These are phyloP conservation scores for Talaromyces trachyspermus DNA, from an alignment of 495 filamentous ascomycete species.

Conservation along the genomic window DNA sequence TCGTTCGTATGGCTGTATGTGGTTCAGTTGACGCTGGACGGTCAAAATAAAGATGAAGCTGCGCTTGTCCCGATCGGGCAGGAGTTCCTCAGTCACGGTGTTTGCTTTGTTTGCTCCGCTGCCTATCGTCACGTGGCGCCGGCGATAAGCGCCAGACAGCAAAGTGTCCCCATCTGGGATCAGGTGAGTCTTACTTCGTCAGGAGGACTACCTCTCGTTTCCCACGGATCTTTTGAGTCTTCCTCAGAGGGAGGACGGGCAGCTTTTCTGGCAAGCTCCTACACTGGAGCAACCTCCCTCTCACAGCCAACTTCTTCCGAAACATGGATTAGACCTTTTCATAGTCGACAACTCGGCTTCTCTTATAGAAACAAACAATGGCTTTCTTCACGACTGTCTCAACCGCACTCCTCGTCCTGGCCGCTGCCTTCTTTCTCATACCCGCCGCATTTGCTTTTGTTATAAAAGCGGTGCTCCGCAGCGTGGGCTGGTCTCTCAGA, in stretches of 20 bases:
- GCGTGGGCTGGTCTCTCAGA: slow-evolving; percentile 58
- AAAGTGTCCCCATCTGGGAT: slow-evolving; percentile 3
- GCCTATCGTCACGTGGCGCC: slow-evolving; percentile 1
- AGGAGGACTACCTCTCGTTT: neutral
- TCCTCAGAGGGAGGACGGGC: neutral
- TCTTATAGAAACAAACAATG: slow-evolving; percentile 13
- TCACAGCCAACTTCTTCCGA: neutral
- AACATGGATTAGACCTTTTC: neutral
- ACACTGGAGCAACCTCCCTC: neutral
- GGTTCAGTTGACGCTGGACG: no score
- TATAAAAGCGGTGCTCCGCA: slow-evolving; percentile 32
- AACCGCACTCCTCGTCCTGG: slow-evolving; percentile 26
- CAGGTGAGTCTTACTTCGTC: no score
- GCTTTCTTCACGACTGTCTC: slow-evolving; percentile 29
- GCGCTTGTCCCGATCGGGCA: no score
- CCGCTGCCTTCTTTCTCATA: slow-evolving; percentile 30
- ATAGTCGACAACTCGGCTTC: no score
- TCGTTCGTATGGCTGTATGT: no score
- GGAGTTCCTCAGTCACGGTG: no score
- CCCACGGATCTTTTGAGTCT: neutral
- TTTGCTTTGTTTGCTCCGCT: slow-evolving; percentile 4
- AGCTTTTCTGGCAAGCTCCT: neutral
- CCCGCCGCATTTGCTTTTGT: slow-evolving; percentile 28
- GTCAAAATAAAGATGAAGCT: no score
- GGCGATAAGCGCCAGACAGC: neutral